Percentiles rank a stretch among this genome's conserved stretches.
These are phyloP conservation scores for Gliomastix tumulicola DNA, from an alignment of 2,329 filamentous ascomycete species.

Conservation along the genomic window DNA sequence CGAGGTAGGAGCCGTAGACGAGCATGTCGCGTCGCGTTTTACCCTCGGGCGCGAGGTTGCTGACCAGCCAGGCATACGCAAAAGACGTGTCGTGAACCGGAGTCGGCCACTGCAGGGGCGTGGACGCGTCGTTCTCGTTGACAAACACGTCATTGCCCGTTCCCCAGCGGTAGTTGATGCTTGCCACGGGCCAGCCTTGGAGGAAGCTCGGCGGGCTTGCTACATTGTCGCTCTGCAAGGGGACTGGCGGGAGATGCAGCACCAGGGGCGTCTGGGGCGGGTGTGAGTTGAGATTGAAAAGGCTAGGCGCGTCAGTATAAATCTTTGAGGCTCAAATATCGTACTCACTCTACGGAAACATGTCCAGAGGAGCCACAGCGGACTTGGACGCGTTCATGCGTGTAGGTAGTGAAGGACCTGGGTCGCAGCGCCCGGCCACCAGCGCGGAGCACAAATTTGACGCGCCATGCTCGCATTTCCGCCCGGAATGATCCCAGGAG, in stretches of 20 bases:
- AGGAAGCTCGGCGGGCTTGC: conserved; percentile 23
- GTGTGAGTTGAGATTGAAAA: conserved; percentile 37
- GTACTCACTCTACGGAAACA: conserved; percentile 42
- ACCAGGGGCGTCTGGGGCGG: conserved; percentile 36
- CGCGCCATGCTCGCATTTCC: conserved; percentile 6
- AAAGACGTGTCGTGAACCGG: conserved; percentile 49
- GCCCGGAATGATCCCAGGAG: no score
- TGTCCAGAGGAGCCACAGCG: conserved; percentile 40
- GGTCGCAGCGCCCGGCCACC: conserved; percentile 2
- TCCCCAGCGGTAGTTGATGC: conserved; percentile 55
- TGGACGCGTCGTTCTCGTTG: conserved; percentile 4
- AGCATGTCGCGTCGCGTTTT: conserved; percentile 26
- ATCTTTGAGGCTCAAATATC: not conserved
- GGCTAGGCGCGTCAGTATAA: conserved; percentile 23
- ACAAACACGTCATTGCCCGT: conserved; percentile 8
- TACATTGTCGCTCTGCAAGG: conserved; percentile 19
- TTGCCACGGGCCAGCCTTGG: conserved; percentile 36
- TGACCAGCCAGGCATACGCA: conserved; percentile 45
- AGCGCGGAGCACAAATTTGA: no score
- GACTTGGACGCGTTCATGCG: conserved; percentile 32
- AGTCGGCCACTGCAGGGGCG: conserved; percentile 40
- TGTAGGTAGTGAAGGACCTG: conserved; percentile 11
- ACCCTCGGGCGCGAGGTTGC: conserved; percentile 30
- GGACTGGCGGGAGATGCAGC: conserved; percentile 47
- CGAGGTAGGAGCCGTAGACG: conserved; percentile 51